A percentile compares a stretch with the other conserved stretches of the same genome.
Evolutionary conservation across 768 basidiomycete genomes (phyloP).

Genomic region (Boletus vermiculosoides): DNA sequence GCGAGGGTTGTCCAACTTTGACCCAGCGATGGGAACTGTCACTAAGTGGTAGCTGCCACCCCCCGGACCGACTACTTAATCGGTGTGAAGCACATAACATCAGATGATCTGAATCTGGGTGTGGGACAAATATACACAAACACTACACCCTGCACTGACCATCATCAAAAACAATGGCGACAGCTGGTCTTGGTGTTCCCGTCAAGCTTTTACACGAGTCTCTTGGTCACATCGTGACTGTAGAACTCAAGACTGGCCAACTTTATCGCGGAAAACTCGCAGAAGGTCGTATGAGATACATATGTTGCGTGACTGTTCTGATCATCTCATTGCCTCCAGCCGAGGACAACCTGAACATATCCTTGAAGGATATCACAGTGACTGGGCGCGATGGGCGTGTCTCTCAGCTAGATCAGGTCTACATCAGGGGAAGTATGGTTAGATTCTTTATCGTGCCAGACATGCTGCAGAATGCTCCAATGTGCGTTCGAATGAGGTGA

Average conservation of each 20-base stretch:
- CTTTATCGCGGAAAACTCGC: constrained; percentile 96
- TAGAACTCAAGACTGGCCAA: constrained; percentile 98
- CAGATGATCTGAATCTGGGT: neutral
- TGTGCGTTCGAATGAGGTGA: constrained; percentile 55
- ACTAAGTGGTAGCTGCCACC: neutral
- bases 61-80: too few relatives aligned
- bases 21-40: neutral
- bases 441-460: constrained; percentile 99
- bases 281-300: constrained; percentile 57
- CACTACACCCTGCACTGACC: constrained; percentile 7
- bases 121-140: constrained; percentile 22
- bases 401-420: constrained; percentile 97
- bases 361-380: constrained; percentile 93
- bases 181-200: constrained; percentile 79
- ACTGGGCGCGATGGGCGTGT: constrained; percentile 98
- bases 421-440: constrained; percentile 97
- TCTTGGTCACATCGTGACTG: constrained; percentile 92
- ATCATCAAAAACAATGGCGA: constrained; percentile 38
- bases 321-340: constrained; percentile 50
- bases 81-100: too few relatives aligned
- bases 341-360: constrained; percentile 97
- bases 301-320: constrained; percentile 15
- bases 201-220: constrained; percentile 97
- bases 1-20: too few relatives aligned
- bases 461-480: constrained; percentile 98